Evolutionary conservation across 1,284 basidiomycete genomes (phyloP).

Genomic region (Microbotryomycetes sp.): DNA sequence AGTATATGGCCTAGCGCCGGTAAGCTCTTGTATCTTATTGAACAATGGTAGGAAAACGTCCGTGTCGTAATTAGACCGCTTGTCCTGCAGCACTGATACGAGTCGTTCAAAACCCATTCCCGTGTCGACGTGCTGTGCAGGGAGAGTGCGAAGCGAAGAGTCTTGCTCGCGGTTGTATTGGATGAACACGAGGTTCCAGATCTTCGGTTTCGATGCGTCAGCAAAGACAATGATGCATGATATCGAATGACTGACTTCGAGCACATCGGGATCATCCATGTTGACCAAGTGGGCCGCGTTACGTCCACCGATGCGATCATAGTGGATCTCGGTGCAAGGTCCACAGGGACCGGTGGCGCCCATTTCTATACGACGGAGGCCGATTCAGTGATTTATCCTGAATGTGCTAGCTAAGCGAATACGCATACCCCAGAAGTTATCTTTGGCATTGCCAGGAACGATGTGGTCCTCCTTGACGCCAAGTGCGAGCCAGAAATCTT

Average conservation of each 20-base stretch:
- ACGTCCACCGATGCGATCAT: slow-evolving; percentile 87
- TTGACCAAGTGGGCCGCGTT: slow-evolving; percentile 90
- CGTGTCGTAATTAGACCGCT: slow-evolving; percentile 93
- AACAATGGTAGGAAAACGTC: slow-evolving; percentile 92
- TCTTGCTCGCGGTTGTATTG: slow-evolving; percentile 95
- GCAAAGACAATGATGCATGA: no score
- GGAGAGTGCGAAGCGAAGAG: slow-evolving; percentile 69
- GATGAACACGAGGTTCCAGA: slow-evolving; percentile 99
- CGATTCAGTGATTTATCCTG: slow-evolving; percentile 1
- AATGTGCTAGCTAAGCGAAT: no score
- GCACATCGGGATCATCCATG: slow-evolving; percentile 86
- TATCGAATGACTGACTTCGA: slow-evolving; percentile 50
- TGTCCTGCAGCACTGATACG: slow-evolving; percentile 87
- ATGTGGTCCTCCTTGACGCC: slow-evolving; percentile 86
- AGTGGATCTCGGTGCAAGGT: slow-evolving; percentile 96
- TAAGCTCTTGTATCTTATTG: slow-evolving; percentile 76
- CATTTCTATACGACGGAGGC: slow-evolving; percentile 64
- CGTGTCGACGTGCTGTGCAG: slow-evolving; percentile 93
- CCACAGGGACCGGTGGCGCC: slow-evolving; percentile 96
- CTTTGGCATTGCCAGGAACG: slow-evolving; percentile 87
- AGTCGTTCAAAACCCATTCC: slow-evolving; percentile 98
- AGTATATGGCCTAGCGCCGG: slow-evolving; percentile 74
- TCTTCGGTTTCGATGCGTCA: slow-evolving; percentile 40
- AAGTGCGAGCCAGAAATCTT: slow-evolving; percentile 74
- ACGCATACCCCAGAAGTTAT: slow-evolving; percentile 97